Evolutionary conservation across 306 rosid species (phyloP).

Genomic region (Gastrolobium bilobum): DNA sequence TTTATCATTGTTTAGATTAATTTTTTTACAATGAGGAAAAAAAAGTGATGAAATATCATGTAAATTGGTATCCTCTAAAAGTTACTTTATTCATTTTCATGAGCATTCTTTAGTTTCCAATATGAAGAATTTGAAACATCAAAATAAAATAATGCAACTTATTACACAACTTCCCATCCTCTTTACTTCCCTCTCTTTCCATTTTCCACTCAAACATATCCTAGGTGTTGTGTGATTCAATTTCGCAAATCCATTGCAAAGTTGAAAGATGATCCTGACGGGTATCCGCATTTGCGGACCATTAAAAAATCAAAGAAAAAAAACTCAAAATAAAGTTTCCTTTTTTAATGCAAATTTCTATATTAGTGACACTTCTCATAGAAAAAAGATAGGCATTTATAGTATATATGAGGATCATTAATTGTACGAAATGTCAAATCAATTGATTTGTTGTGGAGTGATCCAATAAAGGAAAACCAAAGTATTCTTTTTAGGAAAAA

Average conservation of each 20-base stretch:
- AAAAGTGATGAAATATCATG: slow-evolving; percentile 37
- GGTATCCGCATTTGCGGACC: slow-evolving; percentile 35
- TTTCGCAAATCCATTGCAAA: slow-evolving; percentile 17
- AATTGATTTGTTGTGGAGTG: background rate
- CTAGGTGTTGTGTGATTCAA: slow-evolving; percentile 4
- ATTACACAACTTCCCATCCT: background rate
- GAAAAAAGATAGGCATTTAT: background rate
- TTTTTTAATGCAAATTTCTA: background rate
- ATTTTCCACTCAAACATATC: background rate
- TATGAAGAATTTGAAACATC: slow-evolving; percentile 18
- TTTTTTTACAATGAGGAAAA: background rate
- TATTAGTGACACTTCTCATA: background rate
- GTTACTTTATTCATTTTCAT: slow-evolving; percentile 17
- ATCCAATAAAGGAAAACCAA: background rate
- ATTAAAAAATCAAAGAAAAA: background rate
- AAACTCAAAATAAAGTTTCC: background rate
- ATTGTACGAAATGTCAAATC: background rate
- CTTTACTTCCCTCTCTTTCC: background rate
- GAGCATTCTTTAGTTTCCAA: slow-evolving; percentile 22
- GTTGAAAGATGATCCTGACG: slow-evolving; percentile 4
- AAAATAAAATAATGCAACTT: background rate
- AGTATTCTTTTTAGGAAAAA: background rate
- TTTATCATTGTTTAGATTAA: background rate
- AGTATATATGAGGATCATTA: background rate
- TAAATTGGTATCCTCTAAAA: slow-evolving; percentile 38